Percentiles rank a stretch among this genome's conserved stretches.
Evolutionary conservation across 2,329 filamentous ascomycete genomes (phyloP).

Genomic region (Arthrobotrys pseudoclavata): DNA sequence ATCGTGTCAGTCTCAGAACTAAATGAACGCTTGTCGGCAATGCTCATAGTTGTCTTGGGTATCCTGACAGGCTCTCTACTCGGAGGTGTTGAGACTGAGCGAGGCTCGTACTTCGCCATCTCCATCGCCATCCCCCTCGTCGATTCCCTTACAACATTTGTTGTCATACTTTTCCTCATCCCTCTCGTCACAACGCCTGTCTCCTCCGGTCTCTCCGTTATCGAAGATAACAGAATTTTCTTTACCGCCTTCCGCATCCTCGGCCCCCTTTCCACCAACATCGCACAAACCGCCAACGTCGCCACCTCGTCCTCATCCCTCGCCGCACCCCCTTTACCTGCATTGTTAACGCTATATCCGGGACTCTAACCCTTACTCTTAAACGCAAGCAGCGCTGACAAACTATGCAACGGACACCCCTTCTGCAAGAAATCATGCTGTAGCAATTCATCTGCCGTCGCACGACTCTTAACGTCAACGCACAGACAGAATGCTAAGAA

Average conservation of each 20-base stretch:
- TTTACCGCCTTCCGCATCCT: not conserved
- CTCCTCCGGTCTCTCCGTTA: not conserved
- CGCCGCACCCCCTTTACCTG: not conserved
- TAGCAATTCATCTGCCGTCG: conserved; percentile 89
- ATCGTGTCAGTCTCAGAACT: not conserved
- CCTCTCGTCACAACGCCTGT: not conserved
- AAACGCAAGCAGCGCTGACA: conserved; percentile 89
- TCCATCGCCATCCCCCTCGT: not conserved
- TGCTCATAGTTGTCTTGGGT: not conserved
- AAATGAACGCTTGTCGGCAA: not conserved
- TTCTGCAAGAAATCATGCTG: conserved; percentile 94
- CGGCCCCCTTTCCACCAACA: not conserved
- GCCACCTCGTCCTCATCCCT: not conserved
- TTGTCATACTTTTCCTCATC: conserved; percentile 2
- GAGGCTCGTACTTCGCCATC: not conserved
- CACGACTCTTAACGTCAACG: conserved; percentile 94
- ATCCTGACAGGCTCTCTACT: not conserved
- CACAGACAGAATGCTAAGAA: conserved; percentile 97
- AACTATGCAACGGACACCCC: conserved; percentile 84
- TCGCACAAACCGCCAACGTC: not conserved
- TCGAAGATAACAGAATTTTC: not conserved
- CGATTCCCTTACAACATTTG: not conserved
- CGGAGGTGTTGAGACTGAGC: not conserved
- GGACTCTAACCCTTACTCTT: conserved; percentile 69
- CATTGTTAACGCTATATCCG: not conserved